These are phyloP conservation scores for Astrothelium macrocarpum DNA, from an alignment of 495 filamentous ascomycete species.

Conservation along the genomic window DNA sequence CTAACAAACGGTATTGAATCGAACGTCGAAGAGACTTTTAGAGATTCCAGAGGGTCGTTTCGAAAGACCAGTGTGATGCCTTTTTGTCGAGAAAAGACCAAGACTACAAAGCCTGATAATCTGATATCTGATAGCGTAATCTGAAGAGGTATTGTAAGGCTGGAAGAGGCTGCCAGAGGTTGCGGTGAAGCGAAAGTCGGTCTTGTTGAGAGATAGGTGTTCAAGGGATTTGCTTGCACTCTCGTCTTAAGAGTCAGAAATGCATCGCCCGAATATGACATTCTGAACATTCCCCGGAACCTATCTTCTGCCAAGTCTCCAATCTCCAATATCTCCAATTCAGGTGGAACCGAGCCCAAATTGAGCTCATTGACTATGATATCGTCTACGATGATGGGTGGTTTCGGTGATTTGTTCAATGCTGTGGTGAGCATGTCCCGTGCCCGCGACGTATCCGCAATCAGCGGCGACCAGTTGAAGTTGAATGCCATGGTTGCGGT, in stretches of 20 bases:
- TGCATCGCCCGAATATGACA: constrained; percentile 93
- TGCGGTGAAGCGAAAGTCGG: constrained; percentile 85
- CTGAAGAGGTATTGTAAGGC: constrained; percentile 89
- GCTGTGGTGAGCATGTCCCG: constrained; percentile 90
- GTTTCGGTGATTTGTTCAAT: constrained; percentile 95
- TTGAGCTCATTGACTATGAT: constrained; percentile 98
- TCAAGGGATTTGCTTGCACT: constrained; percentile 95
- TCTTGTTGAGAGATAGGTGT: constrained; percentile 86
- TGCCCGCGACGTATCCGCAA: constrained; percentile 83
- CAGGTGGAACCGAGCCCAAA: constrained; percentile 80
- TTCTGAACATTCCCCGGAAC: constrained; percentile 97
- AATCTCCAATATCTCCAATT: constrained; percentile 93
- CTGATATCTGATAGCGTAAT: constrained; percentile 95
- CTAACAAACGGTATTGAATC: constrained; percentile 97
- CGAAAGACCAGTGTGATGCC: constrained; percentile 93
- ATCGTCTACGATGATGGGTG: constrained; percentile 98
- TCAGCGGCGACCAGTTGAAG: constrained; percentile 99
- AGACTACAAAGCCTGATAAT: constrained; percentile 92
- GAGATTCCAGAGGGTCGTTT: constrained; percentile 93
- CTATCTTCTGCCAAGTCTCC: constrained; percentile 94
- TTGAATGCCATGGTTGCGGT: constrained; percentile 80
- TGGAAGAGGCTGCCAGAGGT: constrained; percentile 84
- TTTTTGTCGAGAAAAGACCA: constrained; percentile 96
- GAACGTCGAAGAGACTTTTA: constrained; percentile 97
- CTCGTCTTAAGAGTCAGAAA: constrained; percentile 88